Evolutionary conservation across 2,329 filamentous ascomycete species (phyloP), one percentile per base, ranked within the genome.

Genomic region (Chlorencoelia australis): DNA sequence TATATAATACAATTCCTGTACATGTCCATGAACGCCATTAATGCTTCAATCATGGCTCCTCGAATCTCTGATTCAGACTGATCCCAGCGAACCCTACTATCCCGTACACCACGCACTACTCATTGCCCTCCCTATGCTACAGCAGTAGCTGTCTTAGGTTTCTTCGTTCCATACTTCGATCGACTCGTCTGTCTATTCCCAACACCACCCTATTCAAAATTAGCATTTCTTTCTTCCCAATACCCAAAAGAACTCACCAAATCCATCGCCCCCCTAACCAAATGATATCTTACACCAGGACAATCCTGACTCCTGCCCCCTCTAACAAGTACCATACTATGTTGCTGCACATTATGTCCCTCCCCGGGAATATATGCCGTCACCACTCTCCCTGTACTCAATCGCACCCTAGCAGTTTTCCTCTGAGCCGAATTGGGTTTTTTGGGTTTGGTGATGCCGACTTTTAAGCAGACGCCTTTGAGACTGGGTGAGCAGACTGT

Each of bases 161-260:
- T 96, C 79, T 98, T 98, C 33, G 91, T 94, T 43, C 91, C 91
- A 58, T 94, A 98, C 65, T 98, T 98, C 55, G 87, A 95, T 54
- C 91, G 73, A 60, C 83, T 86, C 15, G 79, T 84, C 54, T 82
- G 73, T 50, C 91, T 73, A 59, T 78, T 91, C 15, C 78, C 79
- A 47, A 98, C 91, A 68, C 91, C 91, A 56, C 86, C 86, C 89
- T 95, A 46, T 9, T 42, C 14, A 41, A 50, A 34, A 40, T 61
- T 48, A 61, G 55, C 45, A 37, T 25, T 21, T 7, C 4, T 30
- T 10, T 8, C 29, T 24, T 21, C 21, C 11, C 16, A 35, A 10
- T 10, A 11, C 2, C 16, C 14, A 28, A 24, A 19, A 9, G 14
- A 45, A 73, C 82, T 55, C 69, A 94, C 88, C 75, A 98, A 62